phyloP scores from a whole-genome alignment of 2,329 filamentous ascomycete genomes.

The Teratosphaeria pseudoeucalypti region DNA sequence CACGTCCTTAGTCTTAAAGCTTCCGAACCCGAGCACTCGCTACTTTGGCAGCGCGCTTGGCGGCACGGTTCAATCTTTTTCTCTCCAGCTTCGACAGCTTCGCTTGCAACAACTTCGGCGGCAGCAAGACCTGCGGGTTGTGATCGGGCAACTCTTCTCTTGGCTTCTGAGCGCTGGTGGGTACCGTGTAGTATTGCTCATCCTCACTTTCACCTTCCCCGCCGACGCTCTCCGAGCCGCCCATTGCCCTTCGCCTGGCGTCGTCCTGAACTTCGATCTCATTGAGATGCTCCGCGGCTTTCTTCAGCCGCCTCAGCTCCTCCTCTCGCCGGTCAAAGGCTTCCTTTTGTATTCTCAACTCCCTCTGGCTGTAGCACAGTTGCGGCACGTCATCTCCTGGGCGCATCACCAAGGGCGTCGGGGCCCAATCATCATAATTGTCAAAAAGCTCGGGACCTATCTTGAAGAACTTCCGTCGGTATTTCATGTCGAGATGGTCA shows the following conservation, averaged over 20 bases:
- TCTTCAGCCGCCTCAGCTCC: background rate
- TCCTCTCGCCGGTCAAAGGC: background rate
- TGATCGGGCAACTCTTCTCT: background rate
- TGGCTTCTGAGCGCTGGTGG: background rate
- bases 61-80: background rate
- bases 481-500: background rate
- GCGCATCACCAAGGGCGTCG: background rate
- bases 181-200: background rate
- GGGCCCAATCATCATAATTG: background rate
- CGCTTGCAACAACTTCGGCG: background rate
- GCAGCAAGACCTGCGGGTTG: background rate
- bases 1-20: background rate
- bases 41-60: background rate
- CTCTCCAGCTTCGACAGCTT: background rate
- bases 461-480: background rate
- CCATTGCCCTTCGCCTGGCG: background rate
- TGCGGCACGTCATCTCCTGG: background rate
- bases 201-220: background rate
- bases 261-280: background rate
- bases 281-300: background rate
- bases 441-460: background rate
- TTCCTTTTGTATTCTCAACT: background rate
- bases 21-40: background rate
- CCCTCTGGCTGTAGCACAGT: background rate
- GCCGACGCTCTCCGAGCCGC: background rate